Percentiles rank a stretch among this genome's conserved stretches.
These are phyloP conservation scores for Stagonosporopsis cucurbitacearum DNA, from an alignment of 2,329 filamentous ascomycete species.

Conservation along the genomic window DNA sequence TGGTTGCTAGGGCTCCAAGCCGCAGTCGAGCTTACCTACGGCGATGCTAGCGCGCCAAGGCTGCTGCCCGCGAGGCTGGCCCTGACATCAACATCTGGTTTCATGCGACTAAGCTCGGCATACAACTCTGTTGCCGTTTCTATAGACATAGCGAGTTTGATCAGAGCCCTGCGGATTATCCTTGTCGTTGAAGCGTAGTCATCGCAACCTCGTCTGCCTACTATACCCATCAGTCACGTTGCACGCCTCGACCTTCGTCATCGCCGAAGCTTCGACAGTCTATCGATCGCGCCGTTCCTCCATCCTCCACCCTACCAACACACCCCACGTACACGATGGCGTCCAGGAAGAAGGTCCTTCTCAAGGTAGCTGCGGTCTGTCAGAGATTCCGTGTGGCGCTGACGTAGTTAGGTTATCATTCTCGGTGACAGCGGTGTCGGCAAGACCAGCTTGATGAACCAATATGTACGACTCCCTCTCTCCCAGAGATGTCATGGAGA, in stretches of 20 bases:
- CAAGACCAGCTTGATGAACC: conserved; percentile 99
- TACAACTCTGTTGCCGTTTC: background rate
- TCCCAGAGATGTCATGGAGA: background rate
- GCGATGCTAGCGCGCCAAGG: conserved; percentile 6
- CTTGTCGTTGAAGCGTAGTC: background rate
- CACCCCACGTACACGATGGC: conserved; percentile 35
- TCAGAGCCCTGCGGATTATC: background rate
- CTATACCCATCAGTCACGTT: background rate
- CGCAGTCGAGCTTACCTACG: background rate
- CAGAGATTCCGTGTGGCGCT: conserved; percentile 7
- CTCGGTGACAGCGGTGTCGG: conserved; percentile 98
- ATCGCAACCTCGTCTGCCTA: background rate
- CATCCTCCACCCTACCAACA: conserved; percentile 9
- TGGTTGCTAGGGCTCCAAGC: conserved; percentile 3
- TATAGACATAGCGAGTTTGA: background rate
- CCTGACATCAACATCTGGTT: conserved; percentile 16
- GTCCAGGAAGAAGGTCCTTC: conserved; percentile 78
- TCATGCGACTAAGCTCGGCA: conserved; percentile 7
- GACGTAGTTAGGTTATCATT: conserved; percentile 81
- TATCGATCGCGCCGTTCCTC: conserved; percentile 6
- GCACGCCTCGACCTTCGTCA: conserved; percentile 12
- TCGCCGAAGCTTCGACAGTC: conserved; percentile 9
- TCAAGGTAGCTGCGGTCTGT: conserved; percentile 69
- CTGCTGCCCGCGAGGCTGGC: conserved; percentile 5
- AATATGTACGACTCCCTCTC: conserved; percentile 80